Base-by-base conservation (phyloP, 2,329 filamentous ascomycete genomes). In the Teratosphaeria viscida region DNA sequence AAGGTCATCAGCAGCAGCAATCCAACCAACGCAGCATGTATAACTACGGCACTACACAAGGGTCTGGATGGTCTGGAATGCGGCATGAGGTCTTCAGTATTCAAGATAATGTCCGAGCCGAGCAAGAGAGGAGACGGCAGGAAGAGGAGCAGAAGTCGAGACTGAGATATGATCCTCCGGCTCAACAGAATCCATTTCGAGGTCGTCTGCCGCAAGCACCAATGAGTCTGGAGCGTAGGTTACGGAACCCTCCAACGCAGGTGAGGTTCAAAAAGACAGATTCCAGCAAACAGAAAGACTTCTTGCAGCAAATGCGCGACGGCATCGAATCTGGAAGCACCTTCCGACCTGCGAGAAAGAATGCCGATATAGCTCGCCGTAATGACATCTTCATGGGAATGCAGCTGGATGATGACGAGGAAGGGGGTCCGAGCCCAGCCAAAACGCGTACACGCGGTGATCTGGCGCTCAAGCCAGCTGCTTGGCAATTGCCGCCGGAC, bases 201-300 rank as follows among this genome's bases (percentile, higher is more conserved):
- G 87, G 84, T 73, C 84, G 81, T 60, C 80, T 90, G 2, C 88
- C 88, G 3, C 79, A 85, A 0, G 85, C 86, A 1, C 88, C 88
- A 14, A 82, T 80, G 14, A 82, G 80, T n/a, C 85, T 86, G 26
- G 85, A 85, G 2, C 82, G 85, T 49, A 78, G 79, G 52, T 72
- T 84, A 6, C 79, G 82, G 35, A 88, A 87, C 61, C 85, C 85
- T 1, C 80, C 81, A 4, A 82, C 81, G 61, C 76, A 79, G 39
- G 80, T 83, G 0, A 73, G 80, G 1, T 74, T 86, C 29, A 75
- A 77, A 68, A 66, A 81, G 71, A 65, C 78, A 68, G 49, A 77
- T 62, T 35, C 76, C 72, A 69, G 78, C 71, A 68, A 70, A 57
- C 77, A 79, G 62, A 74, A 79, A 29, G 79, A 79, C 58, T 82